phyloP scores from a whole-genome alignment of 257 asterid genomes.

The Asclepias syriaca region DNA sequence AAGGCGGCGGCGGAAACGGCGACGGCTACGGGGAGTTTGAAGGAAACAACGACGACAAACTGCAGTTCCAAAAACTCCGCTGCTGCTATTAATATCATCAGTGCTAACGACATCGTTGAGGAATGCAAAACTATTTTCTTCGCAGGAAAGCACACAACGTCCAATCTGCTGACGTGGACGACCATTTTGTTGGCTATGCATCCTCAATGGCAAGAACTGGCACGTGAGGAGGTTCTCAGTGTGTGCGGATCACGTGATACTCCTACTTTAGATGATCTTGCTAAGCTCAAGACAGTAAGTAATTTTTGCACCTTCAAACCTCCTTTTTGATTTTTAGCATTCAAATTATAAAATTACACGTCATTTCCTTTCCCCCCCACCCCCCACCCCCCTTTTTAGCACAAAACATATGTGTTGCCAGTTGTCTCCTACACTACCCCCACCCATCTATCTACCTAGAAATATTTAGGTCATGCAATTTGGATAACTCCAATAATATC shows the following conservation, averaged over 20 bases:
- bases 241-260: constrained; percentile 82
- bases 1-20: constrained; percentile 19
- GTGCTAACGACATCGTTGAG: constrained; percentile 66
- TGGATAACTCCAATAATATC: neutral
- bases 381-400: neutral
- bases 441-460: neutral
- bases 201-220: constrained; percentile 93
- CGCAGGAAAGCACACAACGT: constrained; percentile 85
- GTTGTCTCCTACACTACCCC: neutral
- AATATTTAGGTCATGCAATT: neutral
- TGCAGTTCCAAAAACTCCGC: too few relatives aligned
- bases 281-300: constrained; percentile 78
- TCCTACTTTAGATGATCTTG: constrained; percentile 60
- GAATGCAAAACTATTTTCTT: constrained; percentile 93
- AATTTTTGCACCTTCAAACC: too few relatives aligned
- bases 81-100: constrained; percentile 17
- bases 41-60: constrained; percentile 3
- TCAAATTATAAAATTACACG: too few relatives aligned
- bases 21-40: constrained; percentile 25
- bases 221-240: constrained; percentile 92
- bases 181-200: constrained; percentile 83
- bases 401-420: neutral
- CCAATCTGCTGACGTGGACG: constrained; percentile 90
- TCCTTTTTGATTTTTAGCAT: too few relatives aligned
- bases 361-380: too few relatives aligned